These are phyloP conservation scores for Obelidium mucronatum DNA, from an alignment of 192 early-diverging fungal genomes.

Conservation along the genomic window DNA sequence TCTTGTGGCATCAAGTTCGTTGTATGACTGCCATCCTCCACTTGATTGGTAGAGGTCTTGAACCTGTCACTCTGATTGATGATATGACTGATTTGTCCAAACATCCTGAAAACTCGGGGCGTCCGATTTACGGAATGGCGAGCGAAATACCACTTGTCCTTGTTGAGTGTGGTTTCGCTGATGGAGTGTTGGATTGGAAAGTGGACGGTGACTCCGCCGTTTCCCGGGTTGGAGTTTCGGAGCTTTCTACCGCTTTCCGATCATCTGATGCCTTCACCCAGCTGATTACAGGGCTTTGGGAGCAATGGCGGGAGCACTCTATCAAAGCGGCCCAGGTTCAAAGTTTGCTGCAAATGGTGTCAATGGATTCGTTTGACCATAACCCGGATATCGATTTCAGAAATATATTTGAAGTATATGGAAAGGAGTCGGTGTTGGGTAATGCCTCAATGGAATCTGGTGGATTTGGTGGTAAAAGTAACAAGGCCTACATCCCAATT, in stretches of 20 bases:
- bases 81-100: conserved; percentile 71
- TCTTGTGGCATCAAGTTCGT: conserved; percentile 98
- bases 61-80: conserved; percentile 73
- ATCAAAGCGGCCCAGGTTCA: conserved; percentile 37
- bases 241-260: neutral
- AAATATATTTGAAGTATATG: conserved; percentile 15
- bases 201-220: neutral
- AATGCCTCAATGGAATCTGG: conserved; percentile 9
- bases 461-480: conserved; percentile 22
- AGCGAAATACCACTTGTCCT: conserved; percentile 88
- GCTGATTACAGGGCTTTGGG: conserved; percentile 13
- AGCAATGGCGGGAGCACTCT: conserved; percentile 36
- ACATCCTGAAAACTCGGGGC: conserved; percentile 56
- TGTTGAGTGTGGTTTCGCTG: conserved; percentile 82
- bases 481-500: conserved; percentile 39
- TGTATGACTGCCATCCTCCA: conserved; percentile 94
- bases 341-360: neutral
- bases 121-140: conserved; percentile 94
- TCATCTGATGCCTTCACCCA: conserved; percentile 24
- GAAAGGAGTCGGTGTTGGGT: conserved; percentile 5
- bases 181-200: conserved; percentile 44
- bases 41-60: conserved; percentile 81
- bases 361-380: conserved; percentile 7
- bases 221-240: too few relatives aligned
- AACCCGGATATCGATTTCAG: neutral